Base-by-base conservation (phyloP, 257 asterid genomes). In the Solanum corneliomulleri region DNA sequence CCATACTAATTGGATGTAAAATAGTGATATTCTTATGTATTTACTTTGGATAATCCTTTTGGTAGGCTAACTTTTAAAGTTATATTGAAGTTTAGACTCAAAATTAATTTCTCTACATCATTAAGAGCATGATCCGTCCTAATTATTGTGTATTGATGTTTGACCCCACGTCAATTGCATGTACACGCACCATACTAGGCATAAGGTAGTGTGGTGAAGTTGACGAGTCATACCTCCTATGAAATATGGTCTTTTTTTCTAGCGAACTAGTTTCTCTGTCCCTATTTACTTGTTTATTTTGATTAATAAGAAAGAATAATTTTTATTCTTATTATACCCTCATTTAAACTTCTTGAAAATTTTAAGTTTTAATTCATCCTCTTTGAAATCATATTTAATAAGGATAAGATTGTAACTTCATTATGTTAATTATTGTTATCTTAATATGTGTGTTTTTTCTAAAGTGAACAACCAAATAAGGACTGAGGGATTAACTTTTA, bases 241-340 rank as follows among this genome's bases (percentile, higher is more conserved):
- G 69, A 60, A 10, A 23, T 4, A 10, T 62, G 31, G 0, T 10
- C 0, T 23, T 52, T 49, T 18, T 5, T 52, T 16, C 7, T 0
- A 3, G 23, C 2, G 60, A 16, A 9, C 1, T 52, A 16, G 0
- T 4, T n/a, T 3, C 0, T 33, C 35, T 4, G 1, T 33, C 0
- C 1, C 1, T 33, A 33, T 4, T 33, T 33, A 33, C 5, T 33
- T 1, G 35, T 33, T 1, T 0, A 33, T 33, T 33, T 33, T 33
- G 5, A 33, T 33, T 33, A 33, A 33, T 33, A 33, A 33, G 5
- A 33, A 33, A 33, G 35, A 4, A 33, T 0, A 33, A 33, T 33
- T 33, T 33, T 33, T 33, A 0, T 27, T 27, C 27, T 27, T 33
- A 33, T 33, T 33, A 33, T 33, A 4, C 0, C 5, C 35, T 33